Evolutionary conservation across 228 moss, liverwort and hornwort genomes (phyloP), one percentile per base, ranked within the genome.

Genomic region (Sphagnum magellanicum): DNA sequence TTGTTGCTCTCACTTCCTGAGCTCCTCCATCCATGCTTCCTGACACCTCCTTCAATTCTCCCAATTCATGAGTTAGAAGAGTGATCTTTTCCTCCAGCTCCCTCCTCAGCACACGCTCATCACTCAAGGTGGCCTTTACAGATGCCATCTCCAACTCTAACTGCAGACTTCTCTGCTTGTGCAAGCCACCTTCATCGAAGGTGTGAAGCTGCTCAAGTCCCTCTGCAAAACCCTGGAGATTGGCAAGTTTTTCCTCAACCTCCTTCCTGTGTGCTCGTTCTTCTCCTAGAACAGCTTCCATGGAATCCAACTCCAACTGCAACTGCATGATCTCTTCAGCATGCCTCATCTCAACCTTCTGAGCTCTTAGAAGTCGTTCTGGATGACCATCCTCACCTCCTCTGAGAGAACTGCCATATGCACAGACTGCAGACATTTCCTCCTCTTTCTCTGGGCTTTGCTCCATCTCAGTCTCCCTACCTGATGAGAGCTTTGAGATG

Each of bases 341-440:
- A 68, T 93, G 93, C 11, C 91, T 84, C 96, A 90, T 93, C 81
- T 96, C 92, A 53, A 90, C 74, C 52, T 90, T 85, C 63, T 89
- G 92, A 50, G 86, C 80, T 68, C 67, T 87, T 73, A 83, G 83
- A 59, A 83, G 70, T 46, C 87, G 75, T 60, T 87, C 87, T 14
- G 76, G 73, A 0, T 83, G 82, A 4, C 83, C 80, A 52, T 87
- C 83, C n/a, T 83, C 87, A 67, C 67, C 78, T 74, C 66, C 78
- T 72, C 74, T 66, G 48, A 74, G 5, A 57, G 58, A 46, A 52
- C 76, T 64, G 8, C 52, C 61, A 53, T 76, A 77, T 5, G 51
- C 71, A 59, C 71, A 72, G 15, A 7, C 57, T 49, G 63, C 72
- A 67, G 13, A 70, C 9, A 69, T 66, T 65, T 72, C 78, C 60